Base-by-base conservation (phyloP, 192 early-diverging fungal species). In the Coemansia guatemalensis region DNA sequence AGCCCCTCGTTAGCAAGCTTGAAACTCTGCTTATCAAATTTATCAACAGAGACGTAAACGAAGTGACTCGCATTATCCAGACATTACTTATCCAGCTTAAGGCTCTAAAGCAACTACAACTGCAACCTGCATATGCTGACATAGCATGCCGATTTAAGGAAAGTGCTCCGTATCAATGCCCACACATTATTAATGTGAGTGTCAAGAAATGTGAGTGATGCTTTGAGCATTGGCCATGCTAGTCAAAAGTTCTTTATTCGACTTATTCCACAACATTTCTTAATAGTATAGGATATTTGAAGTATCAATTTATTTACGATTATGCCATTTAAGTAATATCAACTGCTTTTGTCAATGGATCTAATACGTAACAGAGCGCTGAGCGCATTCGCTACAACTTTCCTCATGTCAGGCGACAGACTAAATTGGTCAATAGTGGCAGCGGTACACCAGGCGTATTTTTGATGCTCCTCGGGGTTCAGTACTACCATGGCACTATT, bases 401-500 rank as follows among this genome's bases (percentile, higher is more conserved):
- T 67, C 9, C 56, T 51, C 73, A 75, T 81, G 5, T 35, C 24
- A 3, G 68, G 25, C 20, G 78, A 69, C 69, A 81, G 71, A 21
- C 64, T 23, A 50, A 59, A 81, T 35, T 68, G 50, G 3, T 71
- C 72, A 20, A 81, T 56, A 20, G 25, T 75, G 20, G 62, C 56
- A 18, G 17, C 8, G 24, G 62, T 66, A 53, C 70, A 78, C 71
- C 66, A 78, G 4, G 57, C 69, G 26, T 73, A 60, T n/a, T 58
- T 58, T 32, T 73, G 78, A 29, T 81, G 74, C 41, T 81, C 78
- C 3, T 69, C 47, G 14, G 78, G 69, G 24, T 59, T 59, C 17
- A 81, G 60, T 23, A 41, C 59, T 0, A 75, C 41, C 0, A 24
- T 20, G 0, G 21, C 27, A 8, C 27, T 27, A 26, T 63, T 53